These are phyloP conservation scores for Isoetes engelmannii DNA, from an alignment of 83 land plant genomes.

Conservation along the genomic window DNA sequence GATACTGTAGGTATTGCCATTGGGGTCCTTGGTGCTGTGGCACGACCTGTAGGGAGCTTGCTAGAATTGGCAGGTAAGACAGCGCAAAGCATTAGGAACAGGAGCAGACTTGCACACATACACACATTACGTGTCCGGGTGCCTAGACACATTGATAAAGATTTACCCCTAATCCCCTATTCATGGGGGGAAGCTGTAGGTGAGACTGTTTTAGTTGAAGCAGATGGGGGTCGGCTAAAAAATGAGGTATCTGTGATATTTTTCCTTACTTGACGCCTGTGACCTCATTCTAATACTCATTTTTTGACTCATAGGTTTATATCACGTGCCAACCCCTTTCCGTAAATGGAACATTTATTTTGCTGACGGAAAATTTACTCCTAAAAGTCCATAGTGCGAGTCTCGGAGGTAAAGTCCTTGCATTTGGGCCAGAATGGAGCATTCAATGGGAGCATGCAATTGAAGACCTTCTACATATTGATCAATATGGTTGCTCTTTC, in stretches of 20 bases:
- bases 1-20: slow-evolving; percentile 62
- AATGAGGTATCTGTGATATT: slow-evolving; percentile 41
- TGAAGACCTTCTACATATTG: slow-evolving; percentile 64
- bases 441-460: slow-evolving; percentile 52
- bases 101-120: slow-evolving; percentile 55
- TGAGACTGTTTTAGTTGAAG: slow-evolving; percentile 58
- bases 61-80: slow-evolving; percentile 92
- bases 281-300: neutral
- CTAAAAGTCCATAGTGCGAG: slow-evolving; percentile 40
- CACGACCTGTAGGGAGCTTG: slow-evolving; percentile 84
- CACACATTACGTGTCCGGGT: slow-evolving; percentile 52
- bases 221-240: slow-evolving; percentile 40
- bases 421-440: slow-evolving; percentile 52
- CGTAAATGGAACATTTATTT: slow-evolving; percentile 43
- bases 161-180: slow-evolving; percentile 66
- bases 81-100: slow-evolving; percentile 86
- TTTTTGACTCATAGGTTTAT: slow-evolving; percentile 26
- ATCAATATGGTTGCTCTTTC: slow-evolving; percentile 37
- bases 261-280: neutral
- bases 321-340: slow-evolving; percentile 60
- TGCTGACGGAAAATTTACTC: slow-evolving; percentile 56
- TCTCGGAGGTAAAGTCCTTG: slow-evolving; percentile 31
- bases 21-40: slow-evolving; percentile 81
- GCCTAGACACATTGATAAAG: slow-evolving; percentile 71
- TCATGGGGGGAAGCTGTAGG: slow-evolving; percentile 99